Conservation (phyloP, 345 rosid species). For the Eucalyptus lansdowneana region DNA sequence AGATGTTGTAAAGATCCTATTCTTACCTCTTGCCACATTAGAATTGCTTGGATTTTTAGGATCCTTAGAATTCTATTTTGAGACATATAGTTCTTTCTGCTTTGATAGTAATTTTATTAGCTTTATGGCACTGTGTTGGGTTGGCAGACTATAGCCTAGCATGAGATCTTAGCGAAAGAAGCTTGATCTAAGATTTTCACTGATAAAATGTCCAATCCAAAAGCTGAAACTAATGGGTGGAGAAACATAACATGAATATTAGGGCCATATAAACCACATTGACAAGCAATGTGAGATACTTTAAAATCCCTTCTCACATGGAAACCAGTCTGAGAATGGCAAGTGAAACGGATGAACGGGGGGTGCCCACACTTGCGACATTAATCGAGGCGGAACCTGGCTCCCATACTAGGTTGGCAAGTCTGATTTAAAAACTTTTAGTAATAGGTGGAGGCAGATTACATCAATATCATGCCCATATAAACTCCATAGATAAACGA, state of each 20-base stretch:
- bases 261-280: background rate
- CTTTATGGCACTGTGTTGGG: background rate
- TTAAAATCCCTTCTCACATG: background rate
- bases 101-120: background rate
- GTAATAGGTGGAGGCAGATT: background rate
- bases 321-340: background rate
- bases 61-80: background rate
- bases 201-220: background rate
- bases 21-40: background rate
- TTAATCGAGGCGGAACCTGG: background rate
- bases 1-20: background rate
- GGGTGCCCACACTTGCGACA: background rate
- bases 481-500: background rate
- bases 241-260: background rate
- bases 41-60: background rate
- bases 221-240: background rate
- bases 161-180: background rate
- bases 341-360: background rate
- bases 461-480: background rate
- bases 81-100: background rate
- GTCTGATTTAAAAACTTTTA: background rate
- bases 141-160: background rate
- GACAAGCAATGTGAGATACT: background rate
- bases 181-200: background rate
- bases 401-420: background rate